Evolutionary conservation across 192 early-diverging fungal genomes (phyloP), one percentile per base, ranked within the genome.

Genomic region (Backusella liffmaniae): DNA sequence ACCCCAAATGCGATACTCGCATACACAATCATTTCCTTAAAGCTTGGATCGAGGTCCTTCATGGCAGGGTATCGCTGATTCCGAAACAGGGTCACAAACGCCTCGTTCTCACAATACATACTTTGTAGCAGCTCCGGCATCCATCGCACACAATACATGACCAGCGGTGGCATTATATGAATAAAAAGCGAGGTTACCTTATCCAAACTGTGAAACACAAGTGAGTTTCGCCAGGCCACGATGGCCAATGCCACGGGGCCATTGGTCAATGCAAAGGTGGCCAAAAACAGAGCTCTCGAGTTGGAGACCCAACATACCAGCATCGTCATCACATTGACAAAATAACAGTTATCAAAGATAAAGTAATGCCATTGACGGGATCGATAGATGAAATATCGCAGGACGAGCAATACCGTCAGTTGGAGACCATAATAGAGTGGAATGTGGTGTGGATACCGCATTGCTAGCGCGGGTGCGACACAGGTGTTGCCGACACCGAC

Each of bases 161-260:
- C 77, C 30, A 92, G 79, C 1, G 88, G 82, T 8, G 91, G 91
- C 37, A 85, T 80, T 69, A 92, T 89, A 71, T 92, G 91, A 59
- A 92, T 88, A 53, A 83, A 84, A 16, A 92, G 81, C 2, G 87
- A 89, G 13, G 87, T 88, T 16, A 88, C 84, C 81, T 92, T 92
- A 78, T 92, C 91, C 56, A 92, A 36, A 6, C 88, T 89, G 76
- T 86, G 88, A 49, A 90, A 87, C 23, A 90, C 87, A 6, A 90
- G 73, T 5, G 81, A 82, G 62, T 86, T 86, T 29, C 85, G 79
- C 85, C 85, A 86, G 12, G 90, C 86, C 70, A 90, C 82, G 62
- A 90, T 91, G 0, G 91, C 91, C 75, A 85, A 86, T 16, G 87
- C 86, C 0, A 92, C 86, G 36, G 91, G 91, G 16, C 91, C 91